Evolutionary conservation across 2,329 filamentous ascomycete species (phyloP).

Genomic region (Corynespora cassiicola): DNA sequence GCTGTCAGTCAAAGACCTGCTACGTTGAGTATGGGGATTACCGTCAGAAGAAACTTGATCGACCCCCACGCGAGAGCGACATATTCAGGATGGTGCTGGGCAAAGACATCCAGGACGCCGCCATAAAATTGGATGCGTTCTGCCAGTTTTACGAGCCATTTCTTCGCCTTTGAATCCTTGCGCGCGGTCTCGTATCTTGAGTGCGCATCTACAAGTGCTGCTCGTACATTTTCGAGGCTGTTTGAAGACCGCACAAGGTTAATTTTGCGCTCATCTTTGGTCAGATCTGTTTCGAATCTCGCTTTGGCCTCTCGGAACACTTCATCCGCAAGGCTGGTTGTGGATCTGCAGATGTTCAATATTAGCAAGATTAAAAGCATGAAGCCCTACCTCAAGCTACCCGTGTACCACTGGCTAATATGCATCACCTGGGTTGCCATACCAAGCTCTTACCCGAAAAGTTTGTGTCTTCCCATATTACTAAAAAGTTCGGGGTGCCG

Average conservation of each 20-base stretch:
- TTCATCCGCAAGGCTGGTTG: too few species aligned
- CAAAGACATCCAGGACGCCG: constrained; percentile 24
- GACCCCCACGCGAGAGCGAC: constrained; percentile 34
- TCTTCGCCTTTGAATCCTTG: constrained; percentile 5
- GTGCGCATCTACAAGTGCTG: constrained; percentile 6
- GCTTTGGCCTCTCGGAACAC: constrained; percentile 4
- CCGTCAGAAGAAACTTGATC: constrained; percentile 33
- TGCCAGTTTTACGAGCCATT: constrained; percentile 13
- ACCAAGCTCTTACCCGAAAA: too few species aligned
- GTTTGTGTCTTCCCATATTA: too few species aligned
- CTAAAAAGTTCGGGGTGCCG: too few species aligned
- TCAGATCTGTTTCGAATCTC: constrained; percentile 3
- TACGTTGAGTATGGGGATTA: constrained; percentile 5
- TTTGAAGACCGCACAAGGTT: not conserved
- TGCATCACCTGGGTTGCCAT: too few species aligned
- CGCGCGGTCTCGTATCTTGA: constrained; percentile 4
- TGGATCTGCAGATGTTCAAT: too few species aligned
- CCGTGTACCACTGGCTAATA: too few species aligned
- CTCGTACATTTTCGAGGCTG: constrained; percentile 7
- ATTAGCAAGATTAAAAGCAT: too few species aligned
- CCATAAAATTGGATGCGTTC: constrained; percentile 19
- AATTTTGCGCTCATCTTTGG: constrained; percentile 1
- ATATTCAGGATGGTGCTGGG: constrained; percentile 39
- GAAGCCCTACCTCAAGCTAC: too few species aligned
- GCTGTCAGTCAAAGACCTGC: not conserved